Base-by-base conservation (phyloP, 169 alveolate genomes). In the Amoebophrya sp. region DNA sequence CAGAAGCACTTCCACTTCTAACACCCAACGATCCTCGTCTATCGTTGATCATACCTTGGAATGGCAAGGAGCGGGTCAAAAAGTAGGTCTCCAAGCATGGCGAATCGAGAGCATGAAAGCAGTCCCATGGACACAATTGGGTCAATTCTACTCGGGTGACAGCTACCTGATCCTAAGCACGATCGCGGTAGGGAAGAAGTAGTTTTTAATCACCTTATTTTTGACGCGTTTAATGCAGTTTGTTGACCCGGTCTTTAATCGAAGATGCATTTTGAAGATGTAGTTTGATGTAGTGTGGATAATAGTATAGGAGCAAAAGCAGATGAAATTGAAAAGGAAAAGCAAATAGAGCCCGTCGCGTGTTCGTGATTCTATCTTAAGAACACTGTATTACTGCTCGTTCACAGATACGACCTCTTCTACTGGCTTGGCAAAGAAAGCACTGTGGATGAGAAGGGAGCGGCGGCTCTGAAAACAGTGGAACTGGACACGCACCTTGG, bases 381-480 rank as follows among this genome's bases (percentile, higher is more conserved):
- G n/a, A 18, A 47, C 65, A 47, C 29, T 12, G 65, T 18, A 47
- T 12, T 47, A 47, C 65, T 47, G 65, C 65, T 6, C 65, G 65
- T 18, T 47, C 18, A 29, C 83, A 65, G 83, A 36, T 65, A 65
- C 26, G 83, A 65, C 26, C 83, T 65, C 33, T 65, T 6, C 33
- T 65, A 65, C 83, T 65, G 83, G 83, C 83, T 65, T 36, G 83
- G 83, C 33, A 65, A 65, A 36, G 83, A 65, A 29, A 26, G 38
- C 26, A 6, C 83, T 29, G 83, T 65, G 33, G 83, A 65, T 36
- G 83, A 65, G 83, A 65, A 65, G 26, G 83, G 83, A 1, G 83
- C 83, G 2, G 12, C 36, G 36, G 83, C 83, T 18, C 83, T 65
- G 83, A 65, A 65, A 65, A 65, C 83, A 0, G 83, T 65, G 2